Percentiles rank a stretch among this genome's conserved stretches.
Evolutionary conservation across 345 rosid genomes (phyloP).

Genomic region (Moringa oleifera): DNA sequence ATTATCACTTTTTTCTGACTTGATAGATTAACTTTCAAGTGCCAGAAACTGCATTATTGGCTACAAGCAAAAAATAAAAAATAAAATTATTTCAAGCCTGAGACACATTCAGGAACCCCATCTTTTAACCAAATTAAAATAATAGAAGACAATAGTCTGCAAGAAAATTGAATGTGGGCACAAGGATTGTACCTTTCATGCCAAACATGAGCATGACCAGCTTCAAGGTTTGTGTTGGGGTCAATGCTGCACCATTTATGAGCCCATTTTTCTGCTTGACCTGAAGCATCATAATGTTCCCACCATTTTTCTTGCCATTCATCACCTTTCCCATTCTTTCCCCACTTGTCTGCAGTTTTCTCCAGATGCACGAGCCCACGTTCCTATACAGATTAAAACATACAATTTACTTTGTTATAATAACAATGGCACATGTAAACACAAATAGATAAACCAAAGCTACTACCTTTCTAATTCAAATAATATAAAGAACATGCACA

Average conservation of each 20-base stretch:
- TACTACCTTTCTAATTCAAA: not conserved
- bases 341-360: constrained; percentile 98
- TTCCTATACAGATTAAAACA: constrained; percentile 34
- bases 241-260: constrained; percentile 95
- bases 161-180: constrained; percentile 8
- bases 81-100: too few relatives aligned
- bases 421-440: constrained; percentile 3
- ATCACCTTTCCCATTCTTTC: constrained; percentile 74
- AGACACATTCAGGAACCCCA: too few relatives aligned
- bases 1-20: not conserved
- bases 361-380: constrained; percentile 70
- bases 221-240: constrained; percentile 68
- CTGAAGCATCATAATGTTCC: constrained; percentile 85
- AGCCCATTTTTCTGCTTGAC: constrained; percentile 91
- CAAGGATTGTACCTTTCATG: constrained; percentile 69
- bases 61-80: too few relatives aligned
- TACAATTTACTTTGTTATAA: constrained; percentile 2
- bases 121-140: not conserved
- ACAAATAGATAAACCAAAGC: not conserved
- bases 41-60: not conserved
- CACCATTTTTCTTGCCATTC: constrained; percentile 98
- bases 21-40: not conserved
- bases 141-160: constrained; percentile 1
- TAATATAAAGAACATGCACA: not conserved
- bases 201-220: constrained; percentile 97